Conservation (phyloP, 352 stramenopile genomes). For the Pythium dissotocum region DNA sequence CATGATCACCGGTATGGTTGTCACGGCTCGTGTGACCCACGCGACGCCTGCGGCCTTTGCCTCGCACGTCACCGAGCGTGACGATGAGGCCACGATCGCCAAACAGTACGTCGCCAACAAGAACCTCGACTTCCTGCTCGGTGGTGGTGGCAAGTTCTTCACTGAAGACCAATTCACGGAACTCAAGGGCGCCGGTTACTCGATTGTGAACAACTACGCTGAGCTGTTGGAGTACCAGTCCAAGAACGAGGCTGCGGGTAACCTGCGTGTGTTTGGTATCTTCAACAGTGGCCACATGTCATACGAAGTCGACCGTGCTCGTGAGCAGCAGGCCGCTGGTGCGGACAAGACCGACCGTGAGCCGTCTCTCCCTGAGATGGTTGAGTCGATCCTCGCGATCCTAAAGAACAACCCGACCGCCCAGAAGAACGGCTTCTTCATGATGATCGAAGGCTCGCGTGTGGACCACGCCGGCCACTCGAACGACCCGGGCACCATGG, state of each 20-base stretch:
- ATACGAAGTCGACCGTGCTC: conserved; percentile 63
- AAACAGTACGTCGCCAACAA: conserved; percentile 66
- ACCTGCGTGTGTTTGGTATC: conserved; percentile 57
- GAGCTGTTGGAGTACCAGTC: conserved; percentile 54
- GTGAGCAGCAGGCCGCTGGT: conserved; percentile 33
- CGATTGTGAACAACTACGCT: conserved; percentile 52
- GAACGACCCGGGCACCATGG: conserved; percentile 70
- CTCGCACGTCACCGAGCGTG: conserved; percentile 50
- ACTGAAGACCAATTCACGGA: conserved; percentile 46
- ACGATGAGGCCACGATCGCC: conserved; percentile 58
- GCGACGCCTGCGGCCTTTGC: conserved; percentile 59
- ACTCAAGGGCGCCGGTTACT: conserved; percentile 45
- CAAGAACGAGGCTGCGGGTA: conserved; percentile 43
- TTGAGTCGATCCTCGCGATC: conserved; percentile 54
- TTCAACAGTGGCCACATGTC: conserved; percentile 68
- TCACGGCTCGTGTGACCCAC: conserved; percentile 65
- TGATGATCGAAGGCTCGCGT: conserved; percentile 77
- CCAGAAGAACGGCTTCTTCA: conserved; percentile 74
- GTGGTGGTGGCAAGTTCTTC: conserved; percentile 54
- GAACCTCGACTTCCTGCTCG: conserved; percentile 66
- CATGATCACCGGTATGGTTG: conserved; percentile 70
- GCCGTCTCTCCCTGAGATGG: conserved; percentile 63
- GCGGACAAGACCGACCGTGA: conserved; percentile 44
- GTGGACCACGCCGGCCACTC: conserved; percentile 69
- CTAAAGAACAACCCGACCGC: conserved; percentile 71